Evolutionary conservation across 495 filamentous ascomycete genomes (phyloP), one percentile per base, ranked within the genome.

Genomic region (Hypoxylon crocopeplum): DNA sequence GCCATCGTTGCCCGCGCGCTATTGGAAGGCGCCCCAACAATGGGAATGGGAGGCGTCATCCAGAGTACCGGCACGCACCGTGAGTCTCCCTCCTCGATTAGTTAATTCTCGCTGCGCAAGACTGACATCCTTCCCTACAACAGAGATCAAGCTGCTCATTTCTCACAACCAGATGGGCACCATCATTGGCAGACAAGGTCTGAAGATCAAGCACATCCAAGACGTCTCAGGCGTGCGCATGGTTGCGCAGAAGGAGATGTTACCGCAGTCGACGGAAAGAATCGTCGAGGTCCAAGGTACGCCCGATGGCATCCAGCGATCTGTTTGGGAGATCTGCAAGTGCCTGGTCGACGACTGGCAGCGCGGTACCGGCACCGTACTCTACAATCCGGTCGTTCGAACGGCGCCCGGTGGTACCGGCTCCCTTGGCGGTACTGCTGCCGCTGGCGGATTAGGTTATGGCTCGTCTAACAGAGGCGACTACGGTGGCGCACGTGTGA

Each of bases 151-250:
- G 57, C 86, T 98, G 7, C 86, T 98, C 63, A 98, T 98, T 70
- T 98, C 95, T 15, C 94, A 98, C 77, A 98, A 98, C 71, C 95
- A 98, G 74, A 98, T 98, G 94, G 94, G 94, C 48, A 98, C 94
- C 59, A 97, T 98, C 74, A 98, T 98, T 65, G 94, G 94, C 59
- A 88, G 92, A 46, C 88, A 92, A 77, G 94, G 94, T 37, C 82
- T 96, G 56, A 98, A 97, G 80, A 98, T 98, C 80, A 98, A 98
- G 83, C 89, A 96, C 73, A 98, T 98, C 65, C 94, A 98, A 73
- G 95, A 98, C 75, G 86, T 87, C 8, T 98, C 95, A 2, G 92
- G 93, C 58, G 93, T 97, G 51, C 91, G 94, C 63, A 98, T 98
- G 94, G 92, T 98, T 25, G 94, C 94, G 41, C 93, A 97, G 73